phyloP scores from a whole-genome alignment of 23 red algal species.

The Agarophyton chilense region DNA sequence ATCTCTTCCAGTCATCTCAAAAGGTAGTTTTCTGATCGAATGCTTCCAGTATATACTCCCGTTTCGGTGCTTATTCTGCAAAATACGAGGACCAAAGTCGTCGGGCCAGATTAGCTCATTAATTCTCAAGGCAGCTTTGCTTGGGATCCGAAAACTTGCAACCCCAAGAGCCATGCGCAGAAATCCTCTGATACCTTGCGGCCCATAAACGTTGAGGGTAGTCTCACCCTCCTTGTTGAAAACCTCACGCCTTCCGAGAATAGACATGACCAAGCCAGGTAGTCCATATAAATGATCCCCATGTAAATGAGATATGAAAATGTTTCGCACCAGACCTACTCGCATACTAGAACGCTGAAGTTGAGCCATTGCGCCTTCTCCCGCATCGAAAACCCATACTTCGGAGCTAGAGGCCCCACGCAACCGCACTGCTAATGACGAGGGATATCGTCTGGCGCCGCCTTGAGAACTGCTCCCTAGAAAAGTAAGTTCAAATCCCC shows the following conservation, averaged over 20 bases:
- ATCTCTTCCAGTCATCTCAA: constrained; percentile 30
- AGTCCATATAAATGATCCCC: constrained; percentile 95
- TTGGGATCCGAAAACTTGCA: constrained; percentile 45
- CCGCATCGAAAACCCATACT: constrained; percentile 88
- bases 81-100: constrained; percentile 29
- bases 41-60: constrained; percentile 44
- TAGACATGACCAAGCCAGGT: constrained; percentile 72
- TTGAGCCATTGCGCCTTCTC: constrained; percentile 76
- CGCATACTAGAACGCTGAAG: constrained; percentile 71
- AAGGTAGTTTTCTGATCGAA: constrained; percentile 19
- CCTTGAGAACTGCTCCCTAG: constrained; percentile 78
- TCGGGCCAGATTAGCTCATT: constrained; percentile 77
- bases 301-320: constrained; percentile 97
- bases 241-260: constrained; percentile 29
- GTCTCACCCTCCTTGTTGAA: constrained; percentile 9
- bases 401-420: constrained; percentile 42
- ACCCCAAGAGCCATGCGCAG: constrained; percentile 79
- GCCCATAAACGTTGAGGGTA: constrained; percentile 87
- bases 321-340: constrained; percentile 65
- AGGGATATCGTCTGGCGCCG: constrained; percentile 50
- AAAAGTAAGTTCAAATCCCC: constrained; percentile 84
- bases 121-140: constrained; percentile 57
- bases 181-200: constrained; percentile 80
- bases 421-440: constrained; percentile 36
- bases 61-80: constrained; percentile 24